A percentile compares a stretch with the other conserved stretches of the same genome.
phyloP scores from a whole-genome alignment of 2,329 filamentous ascomycete genomes.

The Claviceps arundinis region DNA sequence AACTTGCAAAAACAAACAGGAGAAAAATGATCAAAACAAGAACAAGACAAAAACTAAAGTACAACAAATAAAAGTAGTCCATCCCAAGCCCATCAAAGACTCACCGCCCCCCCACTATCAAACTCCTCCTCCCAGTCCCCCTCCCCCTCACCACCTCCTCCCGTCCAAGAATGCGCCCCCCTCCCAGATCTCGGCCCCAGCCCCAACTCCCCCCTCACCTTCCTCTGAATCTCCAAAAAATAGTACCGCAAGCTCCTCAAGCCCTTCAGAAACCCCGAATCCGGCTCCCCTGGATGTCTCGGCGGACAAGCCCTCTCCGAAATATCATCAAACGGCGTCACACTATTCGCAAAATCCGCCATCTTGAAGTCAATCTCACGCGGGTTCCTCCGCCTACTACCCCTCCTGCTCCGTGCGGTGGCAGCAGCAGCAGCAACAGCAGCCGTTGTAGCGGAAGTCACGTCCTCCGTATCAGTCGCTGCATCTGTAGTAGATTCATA shows the following conservation, averaged over 20 bases:
- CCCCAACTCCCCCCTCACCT: slow-evolving; percentile 32
- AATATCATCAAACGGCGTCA: slow-evolving; percentile 70
- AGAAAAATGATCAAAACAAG: no score
- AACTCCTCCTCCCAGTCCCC: no score
- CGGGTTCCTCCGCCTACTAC: slow-evolving; percentile 28
- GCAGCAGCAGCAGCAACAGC: no score
- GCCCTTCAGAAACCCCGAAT: slow-evolving; percentile 80
- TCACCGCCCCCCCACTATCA: no score
- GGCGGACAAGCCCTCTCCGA: slow-evolving; percentile 61
- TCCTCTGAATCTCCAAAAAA: slow-evolving; percentile 75
- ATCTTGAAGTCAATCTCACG: slow-evolving; percentile 83
- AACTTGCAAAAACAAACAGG: no score
- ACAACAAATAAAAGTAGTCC: no score
- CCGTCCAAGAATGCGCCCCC: no score
- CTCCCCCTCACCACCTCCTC: no score
- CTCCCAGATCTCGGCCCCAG: no score
- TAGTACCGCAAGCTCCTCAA: slow-evolving; percentile 67
- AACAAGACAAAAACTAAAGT: no score
- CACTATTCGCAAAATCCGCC: slow-evolving; percentile 95
- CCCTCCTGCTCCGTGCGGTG: no score
- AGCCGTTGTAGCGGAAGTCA: slow-evolving; percentile 7
- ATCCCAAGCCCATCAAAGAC: no score
- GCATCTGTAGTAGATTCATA: slow-evolving; percentile 46
- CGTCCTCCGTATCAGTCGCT: slow-evolving; percentile 44
- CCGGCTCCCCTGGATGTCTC: slow-evolving; percentile 63